Conservation (phyloP, 2,329 filamentous ascomycete species). For the Knoxdaviesia proteae region DNA sequence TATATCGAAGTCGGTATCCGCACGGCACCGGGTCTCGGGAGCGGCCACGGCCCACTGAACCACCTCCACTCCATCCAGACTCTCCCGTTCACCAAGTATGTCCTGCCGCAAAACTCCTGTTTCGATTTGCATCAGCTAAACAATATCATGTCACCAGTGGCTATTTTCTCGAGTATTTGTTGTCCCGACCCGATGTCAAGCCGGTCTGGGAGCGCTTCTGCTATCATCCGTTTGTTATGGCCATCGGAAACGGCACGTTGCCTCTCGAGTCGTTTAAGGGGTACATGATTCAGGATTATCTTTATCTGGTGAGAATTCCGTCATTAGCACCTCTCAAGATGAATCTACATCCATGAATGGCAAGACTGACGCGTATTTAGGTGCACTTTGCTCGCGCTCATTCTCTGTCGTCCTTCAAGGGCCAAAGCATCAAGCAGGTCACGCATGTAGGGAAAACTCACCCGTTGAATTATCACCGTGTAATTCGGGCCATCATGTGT, state of each 20-base stretch:
- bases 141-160: slow-evolving; percentile 24
- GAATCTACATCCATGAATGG: background rate
- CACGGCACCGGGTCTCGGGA: slow-evolving; percentile 39
- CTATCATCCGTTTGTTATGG: slow-evolving; percentile 63
- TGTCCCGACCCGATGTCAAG: slow-evolving; percentile 55
- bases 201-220: slow-evolving; percentile 56
- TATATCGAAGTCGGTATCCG: slow-evolving; percentile 56
- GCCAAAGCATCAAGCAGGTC: slow-evolving; percentile 52
- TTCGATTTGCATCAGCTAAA: slow-evolving; percentile 1
- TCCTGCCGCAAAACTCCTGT: background rate
- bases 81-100: slow-evolving; percentile 40
- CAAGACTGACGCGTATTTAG: slow-evolving; percentile 16
- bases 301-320: slow-evolving; percentile 46
- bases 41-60: slow-evolving; percentile 52
- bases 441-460: slow-evolving; percentile 30
- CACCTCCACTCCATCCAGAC: slow-evolving; percentile 55
- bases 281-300: slow-evolving; percentile 81
- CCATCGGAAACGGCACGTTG: slow-evolving; percentile 54
- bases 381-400: slow-evolving; percentile 77
- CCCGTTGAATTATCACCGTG: too few relatives aligned
- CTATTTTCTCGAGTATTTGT: slow-evolving; percentile 64
- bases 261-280: slow-evolving; percentile 62
- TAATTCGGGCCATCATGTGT: too few relatives aligned
- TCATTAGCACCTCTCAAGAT: background rate
- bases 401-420: slow-evolving; percentile 70